Evolutionary conservation across 176 grass and related monocot species (phyloP), one percentile per base, ranked within the genome.

Genomic region (Carex littledalei): DNA sequence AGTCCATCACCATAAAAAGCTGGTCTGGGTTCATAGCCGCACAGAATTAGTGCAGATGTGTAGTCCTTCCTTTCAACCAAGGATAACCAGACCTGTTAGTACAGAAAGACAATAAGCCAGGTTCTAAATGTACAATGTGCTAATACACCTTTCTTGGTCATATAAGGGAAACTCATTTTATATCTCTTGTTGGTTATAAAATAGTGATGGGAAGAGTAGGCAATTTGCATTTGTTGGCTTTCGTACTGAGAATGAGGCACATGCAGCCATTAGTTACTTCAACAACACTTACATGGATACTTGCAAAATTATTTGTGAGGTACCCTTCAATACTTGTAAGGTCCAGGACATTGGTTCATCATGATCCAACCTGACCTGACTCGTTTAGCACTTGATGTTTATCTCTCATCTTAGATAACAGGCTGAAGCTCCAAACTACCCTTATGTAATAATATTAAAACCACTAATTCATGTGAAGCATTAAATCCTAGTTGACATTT

Each of bases 221-320:
- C 95, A 95, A 53, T 93, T 98, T 88, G 95, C 93, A 32, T 98
- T 98, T 49, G 84, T 98, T 74, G 93, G 95, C 43, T 98, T 95
- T 75, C 89, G 89, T 74, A 90, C 91, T 47, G 94, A 93, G 86
- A 83, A 84, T 67, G 93, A 98, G n/a, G 95, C 91, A 77, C 86
- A 93, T 60, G 93, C 88, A 55, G 93, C 95, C 8, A 82, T 98
- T 47, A 89, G 89, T 2, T 98, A 98, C 83, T 95, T 98, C 85
- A 90, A 95, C 59, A 93, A 94, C 75, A 92, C 93, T 56, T 98
- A 93, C 83, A 93, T 98, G 41, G 95, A 98, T 85, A 95, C 95
- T 84, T 90, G 89, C 68, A 98, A 95, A 85, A 93, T 98, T 85
- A 90, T 76, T 81, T 98, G 95, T 17, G 91, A 98, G 93, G 95